These are phyloP conservation scores for Thelonectria blattea DNA, from an alignment of 2,329 filamentous ascomycete species.

Conservation along the genomic window DNA sequence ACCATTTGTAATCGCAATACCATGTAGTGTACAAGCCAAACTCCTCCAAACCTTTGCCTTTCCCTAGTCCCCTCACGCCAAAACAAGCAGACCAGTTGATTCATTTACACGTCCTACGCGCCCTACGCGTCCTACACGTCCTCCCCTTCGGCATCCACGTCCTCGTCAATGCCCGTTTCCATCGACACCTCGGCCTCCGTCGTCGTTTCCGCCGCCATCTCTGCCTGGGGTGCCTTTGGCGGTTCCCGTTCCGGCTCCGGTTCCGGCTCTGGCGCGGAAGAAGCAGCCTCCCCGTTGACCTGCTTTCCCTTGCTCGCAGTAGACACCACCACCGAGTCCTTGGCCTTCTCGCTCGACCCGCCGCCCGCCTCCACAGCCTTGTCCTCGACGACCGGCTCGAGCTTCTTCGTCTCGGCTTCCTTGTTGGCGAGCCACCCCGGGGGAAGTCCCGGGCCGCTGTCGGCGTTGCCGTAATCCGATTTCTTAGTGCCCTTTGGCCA, in stretches of 20 bases:
- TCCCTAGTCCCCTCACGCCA: slow-evolving; percentile 15
- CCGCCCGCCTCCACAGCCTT: slow-evolving; percentile 22
- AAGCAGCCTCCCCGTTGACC: slow-evolving; percentile 28
- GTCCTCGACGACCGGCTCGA: slow-evolving; percentile 22
- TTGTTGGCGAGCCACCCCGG: slow-evolving; percentile 58
- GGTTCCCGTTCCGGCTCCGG: background rate
- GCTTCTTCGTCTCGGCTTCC: slow-evolving; percentile 26
- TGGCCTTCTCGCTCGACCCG: slow-evolving; percentile 30
- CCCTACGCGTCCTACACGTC: no score
- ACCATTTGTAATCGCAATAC: slow-evolving; percentile 7
- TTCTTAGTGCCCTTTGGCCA: slow-evolving; percentile 75
- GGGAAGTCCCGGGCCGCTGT: slow-evolving; percentile 68
- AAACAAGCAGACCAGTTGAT: slow-evolving; percentile 6
- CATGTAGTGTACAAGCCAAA: slow-evolving; percentile 20
- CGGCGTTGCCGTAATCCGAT: slow-evolving; percentile 70
- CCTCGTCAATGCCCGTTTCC: slow-evolving; percentile 24
- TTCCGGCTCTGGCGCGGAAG: slow-evolving; percentile 18
- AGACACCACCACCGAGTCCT: slow-evolving; percentile 45
- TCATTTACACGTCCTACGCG: slow-evolving; percentile 41
- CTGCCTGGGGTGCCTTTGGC: background rate
- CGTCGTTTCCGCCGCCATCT: background rate
- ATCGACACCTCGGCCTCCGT: slow-evolving; percentile 1
- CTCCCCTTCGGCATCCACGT: slow-evolving; percentile 45
- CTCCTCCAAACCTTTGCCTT: slow-evolving; percentile 5
- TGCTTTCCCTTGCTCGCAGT: slow-evolving; percentile 28